phyloP scores from a whole-genome alignment of 768 basidiomycete species.

The Megacollybia marginata region DNA sequence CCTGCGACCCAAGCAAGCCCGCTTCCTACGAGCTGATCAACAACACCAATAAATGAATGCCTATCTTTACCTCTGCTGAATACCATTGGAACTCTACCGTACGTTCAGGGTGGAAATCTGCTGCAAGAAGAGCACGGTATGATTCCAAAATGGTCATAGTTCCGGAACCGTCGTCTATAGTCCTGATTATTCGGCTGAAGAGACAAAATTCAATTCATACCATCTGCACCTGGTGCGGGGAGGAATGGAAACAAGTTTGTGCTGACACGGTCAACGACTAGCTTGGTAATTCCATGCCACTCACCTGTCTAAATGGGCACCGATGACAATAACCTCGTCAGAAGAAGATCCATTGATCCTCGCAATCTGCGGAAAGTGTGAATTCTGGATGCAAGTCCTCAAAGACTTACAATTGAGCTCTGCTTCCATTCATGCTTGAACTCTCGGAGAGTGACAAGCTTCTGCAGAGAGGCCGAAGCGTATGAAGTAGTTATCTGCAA shows the following conservation, averaged over 20 bases:
- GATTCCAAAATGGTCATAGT: slow-evolving; percentile 56
- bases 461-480: slow-evolving; percentile 48
- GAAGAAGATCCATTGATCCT: slow-evolving; percentile 68
- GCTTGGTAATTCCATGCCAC: slow-evolving; percentile 1
- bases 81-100: slow-evolving; percentile 83
- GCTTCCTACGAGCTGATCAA: slow-evolving; percentile 48
- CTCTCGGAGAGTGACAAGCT: slow-evolving; percentile 58
- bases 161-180: slow-evolving; percentile 65
- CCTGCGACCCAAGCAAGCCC: slow-evolving; percentile 85
- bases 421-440: slow-evolving; percentile 83
- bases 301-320: slow-evolving; percentile 82
- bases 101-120: slow-evolving; percentile 59
- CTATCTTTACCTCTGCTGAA: slow-evolving; percentile 54
- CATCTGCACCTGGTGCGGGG: slow-evolving; percentile 70
- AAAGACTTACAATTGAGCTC: slow-evolving; percentile 55
- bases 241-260: slow-evolving; percentile 76
- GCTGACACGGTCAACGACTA: slow-evolving; percentile 24
- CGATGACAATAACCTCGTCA: slow-evolving; percentile 58
- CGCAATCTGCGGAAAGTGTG: slow-evolving; percentile 44
- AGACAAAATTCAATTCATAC: slow-evolving; percentile 19
- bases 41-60: slow-evolving; percentile 4
- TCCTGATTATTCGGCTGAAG: slow-evolving; percentile 16
- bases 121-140: slow-evolving; percentile 61
- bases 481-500: slow-evolving; percentile 55
- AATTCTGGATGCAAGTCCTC: slow-evolving; percentile 1